A percentile compares a stretch with the other conserved stretches of the same genome.
Conservation (phyloP, 176 grass and related monocot species). For the Hordeum vulgare region MorexV3_pseudomolecules_assembly NC_058518.1:494029917-494030416, state of each 20-base stretch:
- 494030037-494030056: neutral
- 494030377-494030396: neutral
- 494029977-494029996: neutral
- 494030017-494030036: neutral
- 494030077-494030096: neutral
- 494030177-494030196: neutral
- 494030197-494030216: neutral
- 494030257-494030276: neutral
- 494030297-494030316: neutral
- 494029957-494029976: neutral
- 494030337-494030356: neutral
- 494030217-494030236: neutral
- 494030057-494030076: neutral
- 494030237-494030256: neutral
- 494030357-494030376: neutral
- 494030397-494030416: neutral
- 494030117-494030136: neutral
- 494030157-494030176: neutral
- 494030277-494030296: neutral
- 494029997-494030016: neutral
- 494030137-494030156: neutral
- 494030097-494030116: neutral
- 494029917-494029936: neutral
- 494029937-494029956: neutral
- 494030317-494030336: neutral